Base-by-base conservation (phyloP, 768 basidiomycete species). In the Neoboletus magnificus region DNA sequence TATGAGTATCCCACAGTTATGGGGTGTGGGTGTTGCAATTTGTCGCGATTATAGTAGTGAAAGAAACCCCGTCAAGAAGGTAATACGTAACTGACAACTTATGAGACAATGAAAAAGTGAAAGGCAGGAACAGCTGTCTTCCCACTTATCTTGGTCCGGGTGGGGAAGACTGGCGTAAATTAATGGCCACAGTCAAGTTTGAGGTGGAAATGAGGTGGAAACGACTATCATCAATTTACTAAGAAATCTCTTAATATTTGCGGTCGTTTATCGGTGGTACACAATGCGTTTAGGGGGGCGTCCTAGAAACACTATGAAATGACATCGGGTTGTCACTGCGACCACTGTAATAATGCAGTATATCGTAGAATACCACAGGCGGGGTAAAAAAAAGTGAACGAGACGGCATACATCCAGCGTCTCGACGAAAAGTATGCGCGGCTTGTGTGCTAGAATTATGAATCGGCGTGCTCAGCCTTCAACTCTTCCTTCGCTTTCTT, bases 401-500 rank as follows among this genome's bases (percentile, higher is more conserved):
- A 52, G 35, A 50, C 43, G 40, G 44, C 49, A 50, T 39, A 55
- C 36, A 54, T 36, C 30, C 49, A 33, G 27, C 15, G 23, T 46
- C 46, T 52, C 44, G 20, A 39, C 37, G 25, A n/a, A 41, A 39
- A 29, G 12, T 42, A 25, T 12, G 41, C 16, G 29, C 29, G 13
- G 50, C 33, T 48, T 22, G 5, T 18, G 33, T 33, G 43, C 37
- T 32, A 55, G 41, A 51, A 45, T 65, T 25, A 67, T 20, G 62
- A 41, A 29, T 53, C 23, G 16, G 25, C 3, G 0, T 23, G 32
- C 48, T 55, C 40, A 7, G 55, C 56, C 43, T 54, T 46, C 27
- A 48, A 47, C 22, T 61, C 59, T 50, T 61, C 56, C 47, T 44
- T 64, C 13, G 37, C 59, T 44, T 66, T 59, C 43, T 1, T 40